Percentiles rank a stretch among this genome's conserved stretches.
These are phyloP conservation scores for Backusella westeae DNA, from an alignment of 192 early-diverging fungal species.

Conservation along the genomic window DNA sequence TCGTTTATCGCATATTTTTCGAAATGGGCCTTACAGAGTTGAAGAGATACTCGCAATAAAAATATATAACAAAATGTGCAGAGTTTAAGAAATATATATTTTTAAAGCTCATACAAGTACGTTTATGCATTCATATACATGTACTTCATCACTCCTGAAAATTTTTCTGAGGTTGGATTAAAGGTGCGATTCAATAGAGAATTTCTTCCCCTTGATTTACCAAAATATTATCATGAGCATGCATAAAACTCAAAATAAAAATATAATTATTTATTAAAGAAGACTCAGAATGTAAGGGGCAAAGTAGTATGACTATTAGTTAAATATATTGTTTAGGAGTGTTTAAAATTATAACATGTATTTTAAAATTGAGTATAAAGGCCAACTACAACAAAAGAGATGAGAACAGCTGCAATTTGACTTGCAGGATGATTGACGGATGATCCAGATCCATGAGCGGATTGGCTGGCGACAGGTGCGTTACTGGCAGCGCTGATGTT, in stretches of 20 bases:
- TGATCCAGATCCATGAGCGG: background rate
- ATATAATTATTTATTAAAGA: background rate
- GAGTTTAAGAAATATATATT: too few species aligned
- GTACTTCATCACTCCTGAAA: too few species aligned
- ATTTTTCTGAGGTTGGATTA: too few species aligned
- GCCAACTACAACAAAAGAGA: background rate
- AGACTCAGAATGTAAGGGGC: background rate
- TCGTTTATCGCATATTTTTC: too few species aligned
- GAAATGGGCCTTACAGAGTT: too few species aligned
- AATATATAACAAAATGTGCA: too few species aligned
- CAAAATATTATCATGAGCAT: background rate
- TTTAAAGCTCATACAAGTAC: too few species aligned
- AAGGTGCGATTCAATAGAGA: background rate
- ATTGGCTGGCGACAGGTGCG: background rate
- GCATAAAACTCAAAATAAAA: background rate
- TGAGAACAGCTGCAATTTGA: background rate
- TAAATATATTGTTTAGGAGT: background rate
- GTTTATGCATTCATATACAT: too few species aligned
- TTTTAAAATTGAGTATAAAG: background rate
- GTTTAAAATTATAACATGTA: background rate
- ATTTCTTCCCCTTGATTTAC: background rate
- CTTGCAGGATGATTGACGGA: background rate
- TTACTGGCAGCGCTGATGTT: background rate
- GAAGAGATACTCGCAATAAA: too few species aligned
- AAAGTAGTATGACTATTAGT: background rate